These are phyloP conservation scores for Rehmannia glutinosa DNA, from an alignment of 257 asterid genomes.

Conservation along the genomic window DNA sequence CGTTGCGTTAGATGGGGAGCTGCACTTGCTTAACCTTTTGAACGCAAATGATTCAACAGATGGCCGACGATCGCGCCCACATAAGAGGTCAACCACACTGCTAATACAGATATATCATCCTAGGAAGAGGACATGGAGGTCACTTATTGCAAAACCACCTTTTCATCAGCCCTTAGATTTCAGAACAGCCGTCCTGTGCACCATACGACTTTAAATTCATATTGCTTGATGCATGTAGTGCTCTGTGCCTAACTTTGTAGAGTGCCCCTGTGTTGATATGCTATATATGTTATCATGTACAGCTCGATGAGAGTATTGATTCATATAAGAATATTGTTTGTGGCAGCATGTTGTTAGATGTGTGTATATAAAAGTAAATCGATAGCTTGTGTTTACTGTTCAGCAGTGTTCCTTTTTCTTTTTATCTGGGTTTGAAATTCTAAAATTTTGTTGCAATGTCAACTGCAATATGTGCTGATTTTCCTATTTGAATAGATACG, in stretches of 20 bases:
- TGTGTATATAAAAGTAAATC: constrained; percentile 17
- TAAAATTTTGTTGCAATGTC: no score
- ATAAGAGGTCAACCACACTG: constrained; percentile 54
- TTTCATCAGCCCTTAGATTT: constrained; percentile 57
- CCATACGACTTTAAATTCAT: constrained; percentile 51
- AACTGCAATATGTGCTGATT: no score
- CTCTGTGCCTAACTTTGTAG: background rate
- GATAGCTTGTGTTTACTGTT: constrained; percentile 3
- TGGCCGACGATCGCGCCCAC: constrained; percentile 40
- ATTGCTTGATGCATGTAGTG: constrained; percentile 11
- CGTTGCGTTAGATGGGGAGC: constrained; percentile 66
- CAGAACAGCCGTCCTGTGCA: constrained; percentile 67
- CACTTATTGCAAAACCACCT: constrained; percentile 55
- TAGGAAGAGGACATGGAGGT: constrained; percentile 62
- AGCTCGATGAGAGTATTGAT: no score
- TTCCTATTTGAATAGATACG: no score
- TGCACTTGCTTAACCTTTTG: constrained; percentile 50
- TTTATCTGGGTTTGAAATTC: no score
- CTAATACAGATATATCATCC: constrained; percentile 76
- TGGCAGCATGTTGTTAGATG: constrained; percentile 7
- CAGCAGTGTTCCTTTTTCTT: background rate
- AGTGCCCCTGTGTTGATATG: background rate
- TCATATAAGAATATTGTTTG: constrained; percentile 5
- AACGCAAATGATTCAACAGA: constrained; percentile 31
- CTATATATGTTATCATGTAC: constrained; percentile 20